Conservation (phyloP, 768 basidiomycete genomes). For the Amanita thiersii region DNA sequence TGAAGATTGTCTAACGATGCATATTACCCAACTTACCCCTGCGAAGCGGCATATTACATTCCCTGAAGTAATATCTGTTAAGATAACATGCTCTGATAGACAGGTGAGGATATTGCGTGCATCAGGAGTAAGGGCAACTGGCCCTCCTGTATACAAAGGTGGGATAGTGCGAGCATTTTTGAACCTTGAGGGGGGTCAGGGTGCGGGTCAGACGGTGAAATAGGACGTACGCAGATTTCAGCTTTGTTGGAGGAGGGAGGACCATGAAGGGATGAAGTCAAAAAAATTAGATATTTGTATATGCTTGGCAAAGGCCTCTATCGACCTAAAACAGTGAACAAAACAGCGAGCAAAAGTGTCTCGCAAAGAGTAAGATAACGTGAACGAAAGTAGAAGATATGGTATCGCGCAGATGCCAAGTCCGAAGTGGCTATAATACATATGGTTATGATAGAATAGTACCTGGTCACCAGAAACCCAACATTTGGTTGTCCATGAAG, state of each 20-base stretch:
- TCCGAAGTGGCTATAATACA: constrained; percentile 2
- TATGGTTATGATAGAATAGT: neutral
- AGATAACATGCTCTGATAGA: constrained; percentile 75
- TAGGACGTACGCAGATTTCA: constrained; percentile 53
- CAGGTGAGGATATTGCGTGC: constrained; percentile 79
- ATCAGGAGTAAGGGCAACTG: constrained; percentile 72
- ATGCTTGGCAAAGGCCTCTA: constrained; percentile 4
- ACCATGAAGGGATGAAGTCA: neutral
- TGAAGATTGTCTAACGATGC: constrained; percentile 2
- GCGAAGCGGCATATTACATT: constrained; percentile 71
- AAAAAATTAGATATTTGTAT: constrained; percentile 10
- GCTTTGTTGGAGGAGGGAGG: constrained; percentile 28
- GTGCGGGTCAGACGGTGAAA: neutral
- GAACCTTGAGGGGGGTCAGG: constrained; percentile 40
- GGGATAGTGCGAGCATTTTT: constrained; percentile 65
- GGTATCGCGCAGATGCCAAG: constrained; percentile 5
- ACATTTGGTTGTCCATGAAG: neutral
- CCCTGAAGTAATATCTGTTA: constrained; percentile 76
- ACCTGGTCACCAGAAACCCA: neutral
- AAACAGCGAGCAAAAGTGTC: neutral
- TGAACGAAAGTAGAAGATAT: neutral
- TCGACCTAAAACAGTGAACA: neutral
- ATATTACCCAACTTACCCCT: constrained; percentile 50
- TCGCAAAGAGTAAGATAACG: too few relatives aligned
- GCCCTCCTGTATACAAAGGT: constrained; percentile 85